Conservation (phyloP, 768 basidiomycete genomes). For the Panus rudis region DNA sequence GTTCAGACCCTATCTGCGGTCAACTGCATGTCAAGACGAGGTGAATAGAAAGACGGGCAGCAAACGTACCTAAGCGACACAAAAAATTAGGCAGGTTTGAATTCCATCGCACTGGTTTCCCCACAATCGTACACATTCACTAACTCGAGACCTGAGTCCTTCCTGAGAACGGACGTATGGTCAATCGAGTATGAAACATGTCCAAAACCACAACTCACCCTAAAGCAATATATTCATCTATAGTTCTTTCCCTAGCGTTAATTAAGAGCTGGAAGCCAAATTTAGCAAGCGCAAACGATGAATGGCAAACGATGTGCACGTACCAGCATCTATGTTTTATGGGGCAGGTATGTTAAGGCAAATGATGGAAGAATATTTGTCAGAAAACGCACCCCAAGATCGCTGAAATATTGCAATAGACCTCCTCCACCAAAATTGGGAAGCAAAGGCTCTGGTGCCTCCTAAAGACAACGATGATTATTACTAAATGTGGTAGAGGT, state of each 20-base stretch:
- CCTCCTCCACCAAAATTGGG: slow-evolving; percentile 9
- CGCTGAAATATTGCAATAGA: not conserved
- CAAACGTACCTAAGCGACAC: too few relatives aligned
- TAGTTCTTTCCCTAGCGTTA: not conserved
- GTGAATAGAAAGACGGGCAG: too few relatives aligned
- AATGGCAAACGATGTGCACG: not conserved
- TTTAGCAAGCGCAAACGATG: not conserved
- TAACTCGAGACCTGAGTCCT: not conserved
- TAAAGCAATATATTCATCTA: not conserved
- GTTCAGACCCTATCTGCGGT: too few relatives aligned
- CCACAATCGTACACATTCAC: not conserved
- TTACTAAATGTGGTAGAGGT: too few relatives aligned
- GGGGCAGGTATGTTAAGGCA: not conserved
- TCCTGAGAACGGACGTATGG: not conserved
- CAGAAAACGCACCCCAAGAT: not conserved
- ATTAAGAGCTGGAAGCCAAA: not conserved
- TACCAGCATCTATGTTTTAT: not conserved
- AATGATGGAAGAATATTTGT: not conserved
- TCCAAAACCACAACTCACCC: not conserved
- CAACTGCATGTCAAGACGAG: too few relatives aligned
- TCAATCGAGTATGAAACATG: not conserved
- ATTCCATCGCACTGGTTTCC: not conserved
- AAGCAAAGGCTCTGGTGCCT: slow-evolving; percentile 9
- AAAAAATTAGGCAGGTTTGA: too few relatives aligned
- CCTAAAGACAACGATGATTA: too few relatives aligned